A percentile compares a stretch with the other conserved stretches of the same genome.
phyloP scores from a whole-genome alignment of 306 rosid genomes.

The Herpetospermum pedunculosum region DNA sequence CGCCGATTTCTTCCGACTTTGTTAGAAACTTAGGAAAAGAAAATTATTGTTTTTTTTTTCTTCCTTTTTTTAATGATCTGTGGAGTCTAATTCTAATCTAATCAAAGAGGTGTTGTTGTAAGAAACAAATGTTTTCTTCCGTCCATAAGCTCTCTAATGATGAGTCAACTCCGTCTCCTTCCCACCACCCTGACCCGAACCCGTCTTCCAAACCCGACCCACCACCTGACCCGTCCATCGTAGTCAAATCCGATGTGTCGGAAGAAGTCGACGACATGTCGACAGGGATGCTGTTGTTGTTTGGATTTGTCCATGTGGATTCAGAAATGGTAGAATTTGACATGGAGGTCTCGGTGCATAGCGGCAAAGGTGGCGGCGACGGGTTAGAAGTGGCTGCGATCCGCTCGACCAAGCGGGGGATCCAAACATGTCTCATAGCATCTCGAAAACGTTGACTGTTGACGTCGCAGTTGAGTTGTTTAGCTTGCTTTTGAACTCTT shows the following conservation, averaged over 20 bases:
- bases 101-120: slow-evolving; percentile 1
- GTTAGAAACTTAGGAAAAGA: too few relatives aligned
- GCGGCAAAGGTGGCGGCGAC: background rate
- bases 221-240: background rate
- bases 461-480: slow-evolving; percentile 14
- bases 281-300: background rate
- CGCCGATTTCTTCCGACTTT: too few relatives aligned
- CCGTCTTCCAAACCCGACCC: background rate
- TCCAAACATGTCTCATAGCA: slow-evolving; percentile 8
- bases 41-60: too few relatives aligned
- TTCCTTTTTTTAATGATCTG: too few relatives aligned
- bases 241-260: background rate
- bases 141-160: slow-evolving; percentile 8
- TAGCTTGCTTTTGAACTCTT: slow-evolving; percentile 18
- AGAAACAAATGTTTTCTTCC: slow-evolving; percentile 1
- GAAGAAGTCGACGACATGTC: background rate
- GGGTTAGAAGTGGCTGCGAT: background rate
- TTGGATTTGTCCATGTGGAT: background rate
- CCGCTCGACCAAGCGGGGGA: slow-evolving; percentile 13
- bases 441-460: slow-evolving; percentile 13
- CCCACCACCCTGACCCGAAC: background rate
- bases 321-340: background rate
- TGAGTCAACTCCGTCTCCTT: slow-evolving; percentile 12
- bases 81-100: too few relatives aligned
- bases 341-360: background rate